Percentiles rank a stretch among this genome's conserved stretches.
Evolutionary conservation across 192 early-diverging fungal species (phyloP).

Genomic region (Helicostylum pulchrum): DNA sequence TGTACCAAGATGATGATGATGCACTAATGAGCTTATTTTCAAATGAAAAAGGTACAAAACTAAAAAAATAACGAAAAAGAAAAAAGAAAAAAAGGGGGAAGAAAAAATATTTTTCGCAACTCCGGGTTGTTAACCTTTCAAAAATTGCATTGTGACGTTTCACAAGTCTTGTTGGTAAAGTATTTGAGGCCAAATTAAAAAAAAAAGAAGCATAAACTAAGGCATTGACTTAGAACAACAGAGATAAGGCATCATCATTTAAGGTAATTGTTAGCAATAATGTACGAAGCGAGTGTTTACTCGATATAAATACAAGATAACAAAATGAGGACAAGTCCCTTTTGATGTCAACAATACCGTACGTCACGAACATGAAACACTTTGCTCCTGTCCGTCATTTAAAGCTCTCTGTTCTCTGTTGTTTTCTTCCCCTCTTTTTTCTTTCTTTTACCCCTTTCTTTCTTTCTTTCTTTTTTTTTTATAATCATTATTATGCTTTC

Average conservation of each 20-base stretch:
- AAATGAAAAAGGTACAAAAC: too few relatives aligned
- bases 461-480: conserved; percentile 3
- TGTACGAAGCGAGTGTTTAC: too few relatives aligned
- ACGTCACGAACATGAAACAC: too few relatives aligned
- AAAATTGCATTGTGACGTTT: conserved; percentile 2
- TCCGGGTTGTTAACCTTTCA: neutral
- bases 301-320: neutral
- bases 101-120: conserved; percentile 5
- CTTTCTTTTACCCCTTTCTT: neutral
- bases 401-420: neutral
- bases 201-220: too few relatives aligned
- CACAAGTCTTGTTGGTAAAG: neutral
- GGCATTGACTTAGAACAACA: too few relatives aligned
- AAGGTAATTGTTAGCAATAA: too few relatives aligned
- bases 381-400: too few relatives aligned
- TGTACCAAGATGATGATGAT: neutral
- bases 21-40: too few relatives aligned
- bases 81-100: neutral
- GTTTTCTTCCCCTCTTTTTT: neutral
- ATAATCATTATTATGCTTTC: conserved; percentile 2
- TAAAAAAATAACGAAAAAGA: neutral
- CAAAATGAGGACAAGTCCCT: neutral
- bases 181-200: too few relatives aligned
- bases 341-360: too few relatives aligned
- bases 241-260: too few relatives aligned